Conservation (phyloP, 768 basidiomycete species). For the Leucogyrophana mollusca region DNA sequence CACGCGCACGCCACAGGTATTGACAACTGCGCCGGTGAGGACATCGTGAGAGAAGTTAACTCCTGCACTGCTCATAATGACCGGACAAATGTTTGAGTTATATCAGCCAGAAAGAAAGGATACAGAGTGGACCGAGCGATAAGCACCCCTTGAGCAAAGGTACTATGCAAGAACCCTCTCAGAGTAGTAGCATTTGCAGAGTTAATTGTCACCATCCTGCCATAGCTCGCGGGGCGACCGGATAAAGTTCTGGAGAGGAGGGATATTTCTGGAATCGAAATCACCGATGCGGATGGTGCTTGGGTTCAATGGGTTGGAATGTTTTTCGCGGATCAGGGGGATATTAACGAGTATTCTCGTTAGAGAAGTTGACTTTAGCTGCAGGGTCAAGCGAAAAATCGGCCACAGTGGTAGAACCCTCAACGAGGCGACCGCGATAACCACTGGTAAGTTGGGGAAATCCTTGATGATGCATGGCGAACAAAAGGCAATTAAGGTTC, state of each 20-base stretch:
- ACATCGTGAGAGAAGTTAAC: constrained; percentile 68
- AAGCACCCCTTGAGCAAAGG: constrained; percentile 71
- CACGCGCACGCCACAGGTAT: constrained; percentile 46
- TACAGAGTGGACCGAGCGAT: constrained; percentile 69
- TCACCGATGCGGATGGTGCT: not conserved
- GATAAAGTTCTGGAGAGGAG: constrained; percentile 21
- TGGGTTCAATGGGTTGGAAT: constrained; percentile 41
- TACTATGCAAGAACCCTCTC: constrained; percentile 67
- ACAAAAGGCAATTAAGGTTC: too few species aligned
- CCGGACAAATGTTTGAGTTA: constrained; percentile 56
- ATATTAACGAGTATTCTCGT: constrained; percentile 44
- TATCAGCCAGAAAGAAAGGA: constrained; percentile 46
- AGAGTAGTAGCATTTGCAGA: constrained; percentile 68
- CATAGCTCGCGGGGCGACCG: not conserved
- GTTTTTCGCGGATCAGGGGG: constrained; percentile 36
- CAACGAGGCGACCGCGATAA: too few species aligned
- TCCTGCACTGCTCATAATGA: constrained; percentile 42
- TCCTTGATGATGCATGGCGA: too few species aligned
- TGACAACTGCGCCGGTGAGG: constrained; percentile 67
- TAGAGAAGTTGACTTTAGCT: constrained; percentile 17
- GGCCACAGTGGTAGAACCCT: not conserved
- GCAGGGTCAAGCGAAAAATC: constrained; percentile 24
- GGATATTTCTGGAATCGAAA: constrained; percentile 37
- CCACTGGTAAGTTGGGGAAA: too few species aligned
- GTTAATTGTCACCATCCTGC: constrained; percentile 58